Conservation (phyloP, 2,329 filamentous ascomycete species). For the Aspergillus niger region DNA sequence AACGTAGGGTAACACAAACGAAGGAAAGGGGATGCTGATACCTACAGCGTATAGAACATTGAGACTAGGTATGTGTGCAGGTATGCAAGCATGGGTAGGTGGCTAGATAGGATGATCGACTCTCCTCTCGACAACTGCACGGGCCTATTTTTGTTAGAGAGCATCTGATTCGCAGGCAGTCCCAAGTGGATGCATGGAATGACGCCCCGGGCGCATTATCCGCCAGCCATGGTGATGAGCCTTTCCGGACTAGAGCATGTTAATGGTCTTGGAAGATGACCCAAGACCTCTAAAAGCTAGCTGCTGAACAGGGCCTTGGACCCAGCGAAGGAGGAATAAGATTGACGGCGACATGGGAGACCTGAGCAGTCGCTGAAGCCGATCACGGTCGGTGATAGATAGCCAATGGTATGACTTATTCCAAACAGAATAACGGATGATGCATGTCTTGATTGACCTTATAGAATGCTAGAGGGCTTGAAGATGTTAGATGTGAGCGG, state of each 20-base stretch:
- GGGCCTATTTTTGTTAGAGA: slow-evolving; percentile 1
- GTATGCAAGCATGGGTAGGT: background rate
- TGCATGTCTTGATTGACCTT: background rate
- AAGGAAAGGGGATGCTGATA: background rate
- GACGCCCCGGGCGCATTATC: slow-evolving; percentile 14
- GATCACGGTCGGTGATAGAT: background rate
- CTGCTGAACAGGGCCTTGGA: too few species aligned
- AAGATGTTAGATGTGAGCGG: slow-evolving; percentile 1
- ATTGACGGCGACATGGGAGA: too few species aligned
- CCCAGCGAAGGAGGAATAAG: background rate
- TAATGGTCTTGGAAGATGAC: slow-evolving; percentile 11
- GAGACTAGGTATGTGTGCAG: background rate
- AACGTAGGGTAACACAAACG: background rate
- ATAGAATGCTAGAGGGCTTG: background rate
- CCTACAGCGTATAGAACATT: background rate
- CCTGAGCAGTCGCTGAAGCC: background rate
- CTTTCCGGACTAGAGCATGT: slow-evolving; percentile 8
- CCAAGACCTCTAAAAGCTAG: background rate
- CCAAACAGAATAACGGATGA: background rate
- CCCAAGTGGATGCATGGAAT: background rate
- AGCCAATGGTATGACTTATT: background rate
- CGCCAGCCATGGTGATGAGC: slow-evolving; percentile 2
- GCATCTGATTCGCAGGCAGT: slow-evolving; percentile 3
- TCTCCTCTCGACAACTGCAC: background rate
- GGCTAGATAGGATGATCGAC: background rate